Evolutionary conservation across 2,329 filamentous ascomycete species (phyloP).

Genomic region (Orbilia blumenaviensis): DNA sequence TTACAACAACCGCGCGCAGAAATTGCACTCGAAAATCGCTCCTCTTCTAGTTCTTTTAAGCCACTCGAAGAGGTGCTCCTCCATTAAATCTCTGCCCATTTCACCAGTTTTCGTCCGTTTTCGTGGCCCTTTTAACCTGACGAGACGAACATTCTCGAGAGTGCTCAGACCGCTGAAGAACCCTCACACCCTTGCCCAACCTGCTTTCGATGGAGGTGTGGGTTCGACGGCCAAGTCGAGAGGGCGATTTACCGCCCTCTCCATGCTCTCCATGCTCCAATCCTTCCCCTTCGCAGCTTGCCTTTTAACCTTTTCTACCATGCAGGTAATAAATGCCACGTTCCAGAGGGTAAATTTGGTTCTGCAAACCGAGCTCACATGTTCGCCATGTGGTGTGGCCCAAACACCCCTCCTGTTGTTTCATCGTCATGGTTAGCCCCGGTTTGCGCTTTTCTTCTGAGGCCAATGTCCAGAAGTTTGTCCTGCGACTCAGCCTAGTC

Average conservation of each 20-base stretch:
- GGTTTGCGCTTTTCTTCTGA: conserved; percentile 34
- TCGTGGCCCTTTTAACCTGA: not conserved
- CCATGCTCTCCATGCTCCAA: conserved; percentile 13
- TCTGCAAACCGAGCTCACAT: conserved; percentile 52
- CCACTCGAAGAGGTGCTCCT: conserved; percentile 18
- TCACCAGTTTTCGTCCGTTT: not conserved
- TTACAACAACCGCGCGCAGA: conserved; percentile 19
- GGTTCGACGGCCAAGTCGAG: conserved; percentile 25
- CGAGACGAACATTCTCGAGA: not conserved
- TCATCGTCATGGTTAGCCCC: conserved; percentile 53
- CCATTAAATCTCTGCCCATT: not conserved
- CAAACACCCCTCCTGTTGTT: conserved; percentile 34
- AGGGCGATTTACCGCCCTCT: not conserved
- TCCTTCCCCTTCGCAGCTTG: conserved; percentile 10
- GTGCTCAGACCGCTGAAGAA: conserved; percentile 41
- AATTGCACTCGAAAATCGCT: conserved; percentile 45
- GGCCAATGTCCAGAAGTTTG: conserved; percentile 24
- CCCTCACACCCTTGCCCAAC: conserved; percentile 35
- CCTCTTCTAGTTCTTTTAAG: conserved; percentile 12
- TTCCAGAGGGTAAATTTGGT: conserved; percentile 52
- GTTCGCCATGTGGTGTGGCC: conserved; percentile 52
- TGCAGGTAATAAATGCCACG: conserved; percentile 54
- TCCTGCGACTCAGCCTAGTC: conserved; percentile 41
- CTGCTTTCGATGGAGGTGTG: conserved; percentile 32
- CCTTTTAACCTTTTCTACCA: conserved; percentile 38